A percentile compares a stretch with the other conserved stretches of the same genome.
These are phyloP conservation scores for Macrolepiota albuminosa DNA, from an alignment of 768 basidiomycete species.

Conservation along the genomic window DNA sequence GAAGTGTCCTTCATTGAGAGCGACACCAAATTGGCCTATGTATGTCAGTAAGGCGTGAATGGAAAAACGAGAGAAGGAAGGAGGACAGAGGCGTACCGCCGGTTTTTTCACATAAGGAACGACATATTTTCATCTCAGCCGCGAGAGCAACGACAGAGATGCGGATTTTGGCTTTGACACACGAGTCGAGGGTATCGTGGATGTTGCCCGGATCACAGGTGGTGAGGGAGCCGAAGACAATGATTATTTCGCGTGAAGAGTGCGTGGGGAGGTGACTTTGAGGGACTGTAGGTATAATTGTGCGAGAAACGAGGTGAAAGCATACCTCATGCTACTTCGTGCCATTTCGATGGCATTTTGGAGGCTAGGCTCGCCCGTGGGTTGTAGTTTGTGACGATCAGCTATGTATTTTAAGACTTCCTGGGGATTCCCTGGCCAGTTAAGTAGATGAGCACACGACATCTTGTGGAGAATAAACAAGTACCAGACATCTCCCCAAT, in stretches of 20 bases:
- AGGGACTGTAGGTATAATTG: neutral
- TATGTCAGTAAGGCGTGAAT: slow-evolving; percentile 9
- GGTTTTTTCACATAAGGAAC: slow-evolving; percentile 86
- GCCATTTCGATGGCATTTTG: slow-evolving; percentile 99
- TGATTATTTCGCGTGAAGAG: slow-evolving; percentile 91
- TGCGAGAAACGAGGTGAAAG: neutral
- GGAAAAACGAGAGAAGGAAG: neutral
- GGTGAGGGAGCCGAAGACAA: slow-evolving; percentile 93
- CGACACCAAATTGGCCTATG: slow-evolving; percentile 88
- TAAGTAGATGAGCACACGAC: slow-evolving; percentile 1
- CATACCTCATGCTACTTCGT: slow-evolving; percentile 83
- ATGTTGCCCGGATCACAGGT: slow-evolving; percentile 98
- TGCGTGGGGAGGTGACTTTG: slow-evolving; percentile 93
- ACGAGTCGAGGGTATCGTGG: slow-evolving; percentile 87
- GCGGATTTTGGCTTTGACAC: slow-evolving; percentile 78
- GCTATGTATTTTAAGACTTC: slow-evolving; percentile 86
- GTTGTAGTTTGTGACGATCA: slow-evolving; percentile 85
- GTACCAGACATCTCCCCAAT: slow-evolving; percentile 90
- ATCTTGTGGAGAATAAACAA: slow-evolving; percentile 13
- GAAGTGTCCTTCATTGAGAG: slow-evolving; percentile 95
- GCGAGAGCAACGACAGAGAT: slow-evolving; percentile 92
- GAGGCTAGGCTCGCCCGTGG: slow-evolving; percentile 88
- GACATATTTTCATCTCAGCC: slow-evolving; percentile 98
- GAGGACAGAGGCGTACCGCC: slow-evolving; percentile 55
- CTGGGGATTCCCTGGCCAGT: slow-evolving; percentile 79